Evolutionary conservation across 495 filamentous ascomycete species (phyloP).

Genomic region (Neurospora africana): DNA sequence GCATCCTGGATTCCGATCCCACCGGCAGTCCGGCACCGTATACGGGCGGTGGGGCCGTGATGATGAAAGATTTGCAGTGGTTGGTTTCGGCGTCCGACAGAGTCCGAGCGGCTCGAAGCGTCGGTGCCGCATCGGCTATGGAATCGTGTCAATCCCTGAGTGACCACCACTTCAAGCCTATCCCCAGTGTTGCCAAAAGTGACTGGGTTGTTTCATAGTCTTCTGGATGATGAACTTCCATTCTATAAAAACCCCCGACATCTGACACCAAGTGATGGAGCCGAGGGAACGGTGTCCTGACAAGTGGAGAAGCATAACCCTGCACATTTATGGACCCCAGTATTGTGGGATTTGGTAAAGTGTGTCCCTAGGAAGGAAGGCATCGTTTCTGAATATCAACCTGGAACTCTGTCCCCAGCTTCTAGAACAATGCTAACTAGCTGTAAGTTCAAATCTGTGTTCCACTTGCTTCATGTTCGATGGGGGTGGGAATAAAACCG

Average conservation of each 20-base stretch:
- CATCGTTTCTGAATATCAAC: neutral
- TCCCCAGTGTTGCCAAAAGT: neutral
- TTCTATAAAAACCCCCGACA: neutral
- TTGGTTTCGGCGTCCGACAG: neutral
- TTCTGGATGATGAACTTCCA: neutral
- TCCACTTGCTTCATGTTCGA: neutral
- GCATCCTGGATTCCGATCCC: neutral
- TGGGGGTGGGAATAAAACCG: neutral
- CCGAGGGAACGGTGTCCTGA: neutral
- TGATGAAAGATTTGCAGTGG: neutral
- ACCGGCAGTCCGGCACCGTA: neutral
- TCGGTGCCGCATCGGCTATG: neutral
- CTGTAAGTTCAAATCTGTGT: neutral
- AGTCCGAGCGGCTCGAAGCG: neutral
- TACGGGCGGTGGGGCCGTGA: neutral
- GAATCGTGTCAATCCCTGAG: neutral
- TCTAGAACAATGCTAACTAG: neutral
- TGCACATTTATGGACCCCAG: neutral
- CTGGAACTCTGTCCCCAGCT: neutral
- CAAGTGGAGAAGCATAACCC: neutral
- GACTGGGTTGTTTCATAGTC: neutral
- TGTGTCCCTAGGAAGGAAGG: neutral
- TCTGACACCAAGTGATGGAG: neutral
- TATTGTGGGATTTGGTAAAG: neutral
- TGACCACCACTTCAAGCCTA: neutral